Percentiles rank a stretch among this genome's conserved stretches.
Conservation (phyloP, 768 basidiomycete genomes). For the Tulasnella sp. region DNA sequence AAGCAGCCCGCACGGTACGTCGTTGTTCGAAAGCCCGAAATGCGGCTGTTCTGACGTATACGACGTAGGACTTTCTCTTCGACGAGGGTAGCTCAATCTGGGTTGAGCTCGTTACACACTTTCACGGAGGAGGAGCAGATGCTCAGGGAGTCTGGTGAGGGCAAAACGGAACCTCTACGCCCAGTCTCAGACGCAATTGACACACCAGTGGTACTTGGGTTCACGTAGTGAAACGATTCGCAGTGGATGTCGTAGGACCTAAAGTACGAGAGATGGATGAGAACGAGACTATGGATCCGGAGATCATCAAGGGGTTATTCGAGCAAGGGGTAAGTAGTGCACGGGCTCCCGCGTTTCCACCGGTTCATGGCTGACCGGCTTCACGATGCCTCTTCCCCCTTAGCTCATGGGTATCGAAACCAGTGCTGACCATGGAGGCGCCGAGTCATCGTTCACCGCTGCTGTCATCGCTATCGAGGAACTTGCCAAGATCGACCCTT, state of each 20-base stretch:
- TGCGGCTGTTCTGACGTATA: not conserved
- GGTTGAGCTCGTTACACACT: slow-evolving; percentile 51
- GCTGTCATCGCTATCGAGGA: slow-evolving; percentile 97
- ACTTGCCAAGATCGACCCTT: slow-evolving; percentile 91
- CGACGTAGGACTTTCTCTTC: slow-evolving; percentile 14
- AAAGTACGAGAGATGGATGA: slow-evolving; percentile 98
- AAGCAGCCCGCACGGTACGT: not conserved
- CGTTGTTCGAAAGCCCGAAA: not conserved
- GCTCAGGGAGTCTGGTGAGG: slow-evolving; percentile 81
- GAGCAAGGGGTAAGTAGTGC: slow-evolving; percentile 74
- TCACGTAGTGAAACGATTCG: slow-evolving; percentile 70
- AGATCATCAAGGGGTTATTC: slow-evolving; percentile 78
- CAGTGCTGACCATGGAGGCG: slow-evolving; percentile 68
- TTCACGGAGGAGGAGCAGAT: slow-evolving; percentile 94
- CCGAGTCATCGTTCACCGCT: slow-evolving; percentile 86
- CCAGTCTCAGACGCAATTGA: not conserved
- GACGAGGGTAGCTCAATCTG: slow-evolving; percentile 6
- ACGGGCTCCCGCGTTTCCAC: not conserved
- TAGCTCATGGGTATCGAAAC: slow-evolving; percentile 99
- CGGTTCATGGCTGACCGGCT: slow-evolving; percentile 11
- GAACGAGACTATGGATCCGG: slow-evolving; percentile 87
- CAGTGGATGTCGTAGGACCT: slow-evolving; percentile 79
- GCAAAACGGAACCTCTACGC: not conserved
- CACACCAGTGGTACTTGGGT: not conserved
- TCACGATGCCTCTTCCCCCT: not conserved